These are phyloP conservation scores for Trifolium dubium DNA, from an alignment of 306 rosid genomes.

Conservation along the genomic window DNA sequence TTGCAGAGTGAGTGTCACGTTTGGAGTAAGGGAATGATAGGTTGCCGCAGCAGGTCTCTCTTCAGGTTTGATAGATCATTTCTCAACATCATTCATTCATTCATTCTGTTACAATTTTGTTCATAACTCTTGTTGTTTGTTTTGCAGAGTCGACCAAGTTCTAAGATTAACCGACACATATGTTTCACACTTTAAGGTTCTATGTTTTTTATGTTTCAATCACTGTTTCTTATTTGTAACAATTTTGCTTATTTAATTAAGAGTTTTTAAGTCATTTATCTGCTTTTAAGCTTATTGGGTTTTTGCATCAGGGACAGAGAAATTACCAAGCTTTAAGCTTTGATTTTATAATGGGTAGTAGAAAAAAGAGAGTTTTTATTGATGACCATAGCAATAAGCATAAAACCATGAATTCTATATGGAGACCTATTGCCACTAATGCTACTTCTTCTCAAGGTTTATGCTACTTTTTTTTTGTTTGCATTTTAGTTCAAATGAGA, in stretches of 20 bases:
- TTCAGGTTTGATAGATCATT: no score
- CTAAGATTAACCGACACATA: constrained; percentile 50
- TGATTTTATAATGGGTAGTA: constrained; percentile 54
- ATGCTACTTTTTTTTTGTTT: no score
- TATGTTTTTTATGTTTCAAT: not conserved
- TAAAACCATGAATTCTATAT: constrained; percentile 44
- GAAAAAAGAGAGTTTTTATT: constrained; percentile 48
- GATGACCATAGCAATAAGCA: constrained; percentile 48
- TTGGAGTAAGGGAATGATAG: no score
- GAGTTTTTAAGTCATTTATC: constrained; percentile 16
- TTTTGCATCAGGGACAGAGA: constrained; percentile 47
- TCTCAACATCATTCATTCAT: no score
- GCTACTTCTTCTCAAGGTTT: constrained; percentile 43
- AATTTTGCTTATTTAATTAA: not conserved
- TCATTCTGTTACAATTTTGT: no score
- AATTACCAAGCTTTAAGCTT: constrained; percentile 52
- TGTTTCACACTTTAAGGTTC: constrained; percentile 56
- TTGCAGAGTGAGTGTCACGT: no score
- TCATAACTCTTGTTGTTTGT: no score
- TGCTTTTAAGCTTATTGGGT: not conserved
- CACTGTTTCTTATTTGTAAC: not conserved
- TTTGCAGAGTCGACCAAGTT: constrained; percentile 62
- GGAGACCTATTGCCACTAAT: constrained; percentile 70
- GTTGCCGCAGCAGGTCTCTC: no score
- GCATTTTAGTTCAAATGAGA: not conserved